Conservation (phyloP, 768 basidiomycete genomes). For the Heimioporus sp. region DNA sequence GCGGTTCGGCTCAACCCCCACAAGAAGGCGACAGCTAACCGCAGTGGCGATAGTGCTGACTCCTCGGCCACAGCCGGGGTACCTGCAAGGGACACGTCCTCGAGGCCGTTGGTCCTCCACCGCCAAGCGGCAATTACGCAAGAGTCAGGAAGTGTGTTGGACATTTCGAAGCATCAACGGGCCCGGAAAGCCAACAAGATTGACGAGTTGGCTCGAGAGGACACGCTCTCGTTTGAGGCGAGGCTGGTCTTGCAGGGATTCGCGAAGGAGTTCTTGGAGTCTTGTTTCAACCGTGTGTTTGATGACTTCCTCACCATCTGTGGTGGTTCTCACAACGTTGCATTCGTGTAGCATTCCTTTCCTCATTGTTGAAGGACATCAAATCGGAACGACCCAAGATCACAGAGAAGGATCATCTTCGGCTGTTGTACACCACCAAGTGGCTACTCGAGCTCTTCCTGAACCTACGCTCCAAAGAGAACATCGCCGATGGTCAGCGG, state of each 20-base stretch:
- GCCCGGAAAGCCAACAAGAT: slow-evolving; percentile 57
- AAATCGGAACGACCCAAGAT: slow-evolving; percentile 88
- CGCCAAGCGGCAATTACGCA: slow-evolving; percentile 75
- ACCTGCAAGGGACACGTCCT: slow-evolving; percentile 26
- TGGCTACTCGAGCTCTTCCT: slow-evolving; percentile 96
- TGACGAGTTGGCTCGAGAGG: slow-evolving; percentile 67
- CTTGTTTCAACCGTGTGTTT: slow-evolving; percentile 84
- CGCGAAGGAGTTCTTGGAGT: slow-evolving; percentile 71
- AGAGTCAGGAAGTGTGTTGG: slow-evolving; percentile 69
- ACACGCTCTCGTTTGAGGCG: slow-evolving; percentile 67
- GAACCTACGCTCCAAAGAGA: slow-evolving; percentile 39
- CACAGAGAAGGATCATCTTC: slow-evolving; percentile 91
- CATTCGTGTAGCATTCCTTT: slow-evolving; percentile 70
- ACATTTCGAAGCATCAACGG: slow-evolving; percentile 62
- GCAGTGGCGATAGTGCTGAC: slow-evolving; percentile 22
- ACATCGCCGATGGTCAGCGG: slow-evolving; percentile 23
- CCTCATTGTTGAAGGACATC: slow-evolving; percentile 87
- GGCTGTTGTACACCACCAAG: slow-evolving; percentile 80
- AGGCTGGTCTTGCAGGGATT: slow-evolving; percentile 62
- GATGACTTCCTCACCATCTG: slow-evolving; percentile 5
- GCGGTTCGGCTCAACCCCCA: slow-evolving; percentile 68
- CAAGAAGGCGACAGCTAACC: slow-evolving; percentile 35
- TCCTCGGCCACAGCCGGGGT: slow-evolving; percentile 20
- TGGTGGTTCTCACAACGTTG: slow-evolving; percentile 16
- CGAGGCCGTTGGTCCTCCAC: slow-evolving; percentile 74